Conservation (phyloP, 805 yeast genomes). For the Suhomyces prunicola region DNA sequence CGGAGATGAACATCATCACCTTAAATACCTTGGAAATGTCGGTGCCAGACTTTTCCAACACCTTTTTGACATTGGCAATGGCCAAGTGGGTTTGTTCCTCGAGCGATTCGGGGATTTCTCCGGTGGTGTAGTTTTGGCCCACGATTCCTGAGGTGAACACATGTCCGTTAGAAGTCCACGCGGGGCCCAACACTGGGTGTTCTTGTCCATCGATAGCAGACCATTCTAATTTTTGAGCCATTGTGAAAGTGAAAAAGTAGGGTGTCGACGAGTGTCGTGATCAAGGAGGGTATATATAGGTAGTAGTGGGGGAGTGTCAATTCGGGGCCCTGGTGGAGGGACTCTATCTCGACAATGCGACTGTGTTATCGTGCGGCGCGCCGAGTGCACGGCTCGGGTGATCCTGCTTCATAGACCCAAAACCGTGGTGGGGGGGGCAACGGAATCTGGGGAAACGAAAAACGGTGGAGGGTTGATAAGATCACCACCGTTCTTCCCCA, state of each 20-base stretch:
- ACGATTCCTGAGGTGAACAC: constrained; percentile 19
- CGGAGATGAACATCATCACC: constrained; percentile 47
- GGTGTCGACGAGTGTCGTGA: background rate
- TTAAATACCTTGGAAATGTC: constrained; percentile 46
- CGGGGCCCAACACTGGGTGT: constrained; percentile 29
- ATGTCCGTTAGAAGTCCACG: constrained; percentile 24
- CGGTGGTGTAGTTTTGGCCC: constrained; percentile 33
- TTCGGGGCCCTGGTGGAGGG: constrained; percentile 3
- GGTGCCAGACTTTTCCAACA: constrained; percentile 45
- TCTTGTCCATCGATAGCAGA: constrained; percentile 28
- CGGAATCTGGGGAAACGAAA: background rate
- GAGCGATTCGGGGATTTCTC: constrained; percentile 40
- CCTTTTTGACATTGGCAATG: constrained; percentile 39
- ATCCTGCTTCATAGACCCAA: background rate
- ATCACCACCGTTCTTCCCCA: background rate
- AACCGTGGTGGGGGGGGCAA: background rate
- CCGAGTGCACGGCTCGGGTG: background rate
- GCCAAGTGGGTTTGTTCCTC: constrained; percentile 47
- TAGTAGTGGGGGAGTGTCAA: background rate
- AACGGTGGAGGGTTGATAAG: background rate
- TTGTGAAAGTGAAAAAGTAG: background rate
- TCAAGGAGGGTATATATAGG: background rate
- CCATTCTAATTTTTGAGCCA: constrained; percentile 18
- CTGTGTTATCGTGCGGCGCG: background rate
- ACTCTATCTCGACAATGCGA: background rate